Base-by-base conservation (phyloP, 352 stramenopile species). In the Aphanomyces astaci region DNA sequence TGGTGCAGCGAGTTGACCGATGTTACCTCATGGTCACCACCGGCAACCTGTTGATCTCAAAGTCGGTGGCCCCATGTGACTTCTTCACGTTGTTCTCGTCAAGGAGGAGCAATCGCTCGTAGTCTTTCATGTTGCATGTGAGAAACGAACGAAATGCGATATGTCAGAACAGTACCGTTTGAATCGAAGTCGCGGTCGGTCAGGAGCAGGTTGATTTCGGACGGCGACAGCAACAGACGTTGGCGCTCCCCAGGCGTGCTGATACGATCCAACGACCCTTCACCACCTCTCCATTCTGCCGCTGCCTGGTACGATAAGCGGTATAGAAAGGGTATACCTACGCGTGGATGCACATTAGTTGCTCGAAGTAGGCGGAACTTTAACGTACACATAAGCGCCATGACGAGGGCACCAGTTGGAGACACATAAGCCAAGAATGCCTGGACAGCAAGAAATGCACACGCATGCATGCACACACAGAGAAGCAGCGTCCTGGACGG, bases 71-170 rank as follows among this genome's bases (percentile, higher is more conserved):
- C 13, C 86, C 81, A 2, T 87, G 69, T 1, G 66, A 66, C 40
- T 73, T 75, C n/a, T 81, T 78, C 11, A 70, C 66, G 48, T 82
- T 88, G 54, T 89, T 75, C 11, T 60, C 76, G 31, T 94, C 78
- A 0, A 94, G 73, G 31, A 79, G 72, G 75, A 92, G 77, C 30
- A 92, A 71, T 1, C 78, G 80, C 66, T 90, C 84, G 40, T 88
- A 90, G 63, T 94, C 80, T 88, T 40, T 24, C 1, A 52, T 10
- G 17, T 15, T 0, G 22, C 10, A 66, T 15, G 33, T 56, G 22
- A 39, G 19, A 13, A 25, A 25, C 27, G 11, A 39, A 36, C 3
- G 28, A 17, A 63, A 15, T 15, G 22, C 25, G 22, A 31, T 30
- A 22, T 19, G 1, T 32, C 10, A 9, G 25, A 55, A 13, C 17